Base-by-base conservation (phyloP, 2,329 filamentous ascomycete genomes). In the Microsporum ferrugineum region DNA sequence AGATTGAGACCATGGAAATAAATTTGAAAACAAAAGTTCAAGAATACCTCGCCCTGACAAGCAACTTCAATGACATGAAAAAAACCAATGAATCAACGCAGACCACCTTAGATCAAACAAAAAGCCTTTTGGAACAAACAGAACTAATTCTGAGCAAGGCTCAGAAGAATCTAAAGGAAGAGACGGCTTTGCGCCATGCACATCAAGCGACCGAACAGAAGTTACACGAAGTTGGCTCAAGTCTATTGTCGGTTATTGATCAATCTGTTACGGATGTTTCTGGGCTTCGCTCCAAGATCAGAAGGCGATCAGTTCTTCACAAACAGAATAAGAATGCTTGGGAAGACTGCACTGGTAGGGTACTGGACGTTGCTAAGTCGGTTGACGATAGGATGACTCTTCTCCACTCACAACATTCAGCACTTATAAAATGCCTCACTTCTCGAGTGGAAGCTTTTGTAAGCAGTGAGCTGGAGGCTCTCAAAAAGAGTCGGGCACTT, bases 1-100 rank as follows among this genome's bases (percentile, higher is more conserved):
- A 90, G 72, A 91, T 99, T 55, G 90, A 95, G 70, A 91, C 89
- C 0, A 87, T 97, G 77, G 94, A 99, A 72, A 83, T 83, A 41
- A 96, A 94, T 68, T 79, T 99, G 60, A 85, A 90, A 27, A 94
- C 95, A 76, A 97, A 96, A 72, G 87, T 95, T 1, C 91, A 97
- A 68, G 91, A 99, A 72, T 80, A 99, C 0, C 91, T 95, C 71
- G 84, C 85, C 8, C 77, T 97, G 41, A 96, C 89, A 0, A 90
- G 87, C 47, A 91, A 85, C 65, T 95, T 97, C 72, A 91, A 91
- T 76, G 85, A 83, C 0, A 75, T 97, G 67, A 96, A 94, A 75
- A 91, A 91, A 70, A 91, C 96, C 63, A 88, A 95, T 63, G 92
- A 99, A 66, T 80, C 83, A 17, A 91, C 88, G 0, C 87, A 82